Evolutionary conservation across 2,329 filamentous ascomycete species (phyloP), one percentile per base, ranked within the genome.

Genomic region (Dactylellina sp.): DNA sequence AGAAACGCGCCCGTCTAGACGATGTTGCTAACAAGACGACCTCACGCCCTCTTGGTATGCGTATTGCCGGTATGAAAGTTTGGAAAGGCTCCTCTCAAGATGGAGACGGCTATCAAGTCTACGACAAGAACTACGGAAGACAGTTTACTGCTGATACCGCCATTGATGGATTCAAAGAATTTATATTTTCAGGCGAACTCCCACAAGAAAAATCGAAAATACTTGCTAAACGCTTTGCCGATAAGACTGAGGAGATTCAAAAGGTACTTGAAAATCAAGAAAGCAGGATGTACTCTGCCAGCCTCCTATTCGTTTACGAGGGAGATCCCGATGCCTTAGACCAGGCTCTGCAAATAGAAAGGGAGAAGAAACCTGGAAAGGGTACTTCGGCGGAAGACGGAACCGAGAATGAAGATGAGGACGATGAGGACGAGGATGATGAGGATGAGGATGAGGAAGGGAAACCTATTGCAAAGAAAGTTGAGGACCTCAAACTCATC

Each of bases 401-500:
- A 6, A 78, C 81, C 55, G 80, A 78, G 2, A 80, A 82, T 53
- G 81, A 81, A 20, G 81, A 82, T 32, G 81, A 81, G 18, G 81
- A 82, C 35, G 83, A 84, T 1, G 83, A 84, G 1, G 83, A 84
- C 0, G 84, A 83, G 1, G 85, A 87, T 0, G 86, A 88, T 1
- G 86, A 88, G n/a, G n/a, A n/a, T n/a, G 28, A 32, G 28, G 28
- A 32, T 1, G 82, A 84, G 49, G 84, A 86, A 57, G 72, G 79
- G 81, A 44, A 50, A 7, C 50, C 59, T 18, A 22, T 22, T 22
- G 49, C 24, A 9, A 90, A 90, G 0, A 89, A 89, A 78, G 87
- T 96, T 46, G 92, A 90, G 78, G 86, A 88, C 11, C 85, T 97
- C 55, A 95, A 94, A 80, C 85, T 99, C 76, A 99, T 99, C 78